Conservation (phyloP, 805 yeast genomes). For the Kodamaea hsintzibuensis region DNA sequence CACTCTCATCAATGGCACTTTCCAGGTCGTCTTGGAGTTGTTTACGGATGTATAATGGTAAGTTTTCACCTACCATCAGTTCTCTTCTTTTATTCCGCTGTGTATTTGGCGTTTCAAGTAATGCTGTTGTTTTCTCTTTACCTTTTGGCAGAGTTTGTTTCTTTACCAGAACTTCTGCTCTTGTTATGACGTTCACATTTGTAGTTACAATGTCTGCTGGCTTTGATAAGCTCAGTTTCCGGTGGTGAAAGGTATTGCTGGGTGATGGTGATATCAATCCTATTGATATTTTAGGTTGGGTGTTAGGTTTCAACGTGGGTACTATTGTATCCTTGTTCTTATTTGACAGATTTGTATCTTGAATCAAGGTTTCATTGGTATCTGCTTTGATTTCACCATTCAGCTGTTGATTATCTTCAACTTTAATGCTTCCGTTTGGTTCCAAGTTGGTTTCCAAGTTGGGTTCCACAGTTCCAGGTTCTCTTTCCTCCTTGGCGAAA, state of each 20-base stretch:
- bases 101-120: neutral
- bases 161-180: conserved; percentile 18
- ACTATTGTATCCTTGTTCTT: neutral
- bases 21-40: conserved; percentile 18
- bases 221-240: conserved; percentile 21
- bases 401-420: neutral
- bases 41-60: conserved; percentile 37
- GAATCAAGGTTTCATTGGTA: neutral
- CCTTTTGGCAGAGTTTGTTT: conserved; percentile 5
- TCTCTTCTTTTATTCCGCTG: conserved; percentile 21
- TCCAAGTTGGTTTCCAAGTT: neutral
- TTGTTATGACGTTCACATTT: conserved; percentile 35
- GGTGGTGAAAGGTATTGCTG: conserved; percentile 13
- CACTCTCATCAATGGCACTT: neutral
- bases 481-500: conserved; percentile 2
- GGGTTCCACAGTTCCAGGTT: neutral
- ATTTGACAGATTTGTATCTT: neutral
- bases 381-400: neutral
- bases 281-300: conserved; percentile 26
- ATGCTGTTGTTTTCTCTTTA: conserved; percentile 5
- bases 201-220: conserved; percentile 34
- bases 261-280: conserved; percentile 22
- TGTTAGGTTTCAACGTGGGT: neutral
- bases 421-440: neutral
- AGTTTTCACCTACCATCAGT: conserved; percentile 37